Percentiles rank a stretch among this genome's conserved stretches.
These are phyloP conservation scores for Quercus gilva DNA, from an alignment of 306 rosid genomes.

Conservation along the genomic window DNA sequence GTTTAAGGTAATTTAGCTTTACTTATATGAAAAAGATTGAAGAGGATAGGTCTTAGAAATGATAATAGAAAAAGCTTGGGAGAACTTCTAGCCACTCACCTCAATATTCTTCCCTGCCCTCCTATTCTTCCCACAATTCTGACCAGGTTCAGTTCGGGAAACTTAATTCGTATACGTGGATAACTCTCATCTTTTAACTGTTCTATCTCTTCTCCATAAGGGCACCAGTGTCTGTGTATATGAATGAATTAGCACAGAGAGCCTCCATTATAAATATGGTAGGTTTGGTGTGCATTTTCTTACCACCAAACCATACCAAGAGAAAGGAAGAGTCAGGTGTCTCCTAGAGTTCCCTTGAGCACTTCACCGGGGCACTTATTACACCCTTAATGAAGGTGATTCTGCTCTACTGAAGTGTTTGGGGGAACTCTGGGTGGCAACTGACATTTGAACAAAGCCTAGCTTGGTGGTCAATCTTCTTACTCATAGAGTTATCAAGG, in stretches of 20 bases:
- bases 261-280: not conserved
- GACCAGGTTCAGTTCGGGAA: slow-evolving; percentile 20
- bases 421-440: slow-evolving; percentile 43
- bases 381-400: not conserved
- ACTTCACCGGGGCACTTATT: slow-evolving; percentile 28
- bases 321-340: not conserved
- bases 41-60: slow-evolving; percentile 3
- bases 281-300: not conserved
- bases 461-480: not conserved
- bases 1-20: not conserved
- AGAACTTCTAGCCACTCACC: not conserved
- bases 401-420: slow-evolving; percentile 42
- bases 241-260: not conserved
- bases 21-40: slow-evolving; percentile 1
- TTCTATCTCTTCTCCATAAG: not conserved
- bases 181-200: not conserved
- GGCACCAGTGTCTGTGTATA: not conserved
- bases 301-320: not conserved
- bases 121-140: slow-evolving; percentile 1
- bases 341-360: slow-evolving; percentile 47
- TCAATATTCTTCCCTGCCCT: not conserved
- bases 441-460: not conserved
- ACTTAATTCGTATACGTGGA: not conserved
- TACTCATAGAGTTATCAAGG: too few species aligned
- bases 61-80: not conserved